Conservation (phyloP, 176 grass and related monocot species). For the Eleusine indica region DNA sequence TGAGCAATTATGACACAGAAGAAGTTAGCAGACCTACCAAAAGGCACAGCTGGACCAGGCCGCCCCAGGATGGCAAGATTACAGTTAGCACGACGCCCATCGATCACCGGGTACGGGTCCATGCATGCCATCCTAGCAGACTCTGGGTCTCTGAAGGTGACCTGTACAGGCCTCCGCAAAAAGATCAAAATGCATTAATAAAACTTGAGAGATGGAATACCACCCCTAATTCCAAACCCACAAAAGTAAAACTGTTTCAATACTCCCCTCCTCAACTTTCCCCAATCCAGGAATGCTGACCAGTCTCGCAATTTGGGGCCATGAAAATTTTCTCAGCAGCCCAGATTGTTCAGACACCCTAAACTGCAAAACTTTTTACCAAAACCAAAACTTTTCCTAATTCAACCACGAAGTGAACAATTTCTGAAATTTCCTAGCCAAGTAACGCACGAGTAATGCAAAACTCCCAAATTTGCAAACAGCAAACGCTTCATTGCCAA, state of each 20-base stretch:
- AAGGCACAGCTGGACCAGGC: constrained; percentile 58
- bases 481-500: not conserved
- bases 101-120: constrained; percentile 66
- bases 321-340: not conserved
- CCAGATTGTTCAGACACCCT: not conserved
- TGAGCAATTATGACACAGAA: not conserved
- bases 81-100: constrained; percentile 71
- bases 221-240: not conserved
- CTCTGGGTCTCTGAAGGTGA: constrained; percentile 70
- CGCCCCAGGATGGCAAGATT: constrained; percentile 75
- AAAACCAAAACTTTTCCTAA: not conserved
- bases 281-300: not conserved
- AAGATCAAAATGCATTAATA: constrained; percentile 11
- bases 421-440: not conserved
- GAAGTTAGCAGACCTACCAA: constrained; percentile 49
- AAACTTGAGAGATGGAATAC: not conserved
- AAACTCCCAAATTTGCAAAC: constrained; percentile 24
- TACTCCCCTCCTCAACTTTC: not conserved
- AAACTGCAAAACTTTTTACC: not conserved
- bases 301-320: not conserved
- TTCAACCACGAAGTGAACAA: not conserved
- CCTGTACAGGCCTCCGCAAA: constrained; percentile 39
- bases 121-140: constrained; percentile 65
- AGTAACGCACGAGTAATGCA: not conserved
- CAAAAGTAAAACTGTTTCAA: not conserved